Base-by-base conservation (phyloP, 2,329 filamentous ascomycete species). In the Aspergillus chevalieri region DNA sequence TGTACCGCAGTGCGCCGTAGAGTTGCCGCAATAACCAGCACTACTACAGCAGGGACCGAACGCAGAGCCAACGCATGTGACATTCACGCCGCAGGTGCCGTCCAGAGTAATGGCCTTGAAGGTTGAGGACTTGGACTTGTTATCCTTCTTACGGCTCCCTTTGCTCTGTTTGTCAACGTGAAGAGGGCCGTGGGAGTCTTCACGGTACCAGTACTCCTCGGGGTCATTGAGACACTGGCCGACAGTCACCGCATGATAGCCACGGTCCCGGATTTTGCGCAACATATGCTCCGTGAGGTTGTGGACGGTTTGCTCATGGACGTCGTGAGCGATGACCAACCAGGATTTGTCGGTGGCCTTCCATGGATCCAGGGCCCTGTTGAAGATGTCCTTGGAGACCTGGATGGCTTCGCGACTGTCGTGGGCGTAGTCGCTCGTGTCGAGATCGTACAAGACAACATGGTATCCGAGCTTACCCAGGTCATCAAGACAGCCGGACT, bases 391-490 rank as follows among this genome's bases (percentile, higher is more conserved):
- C 46, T 73, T 73, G 7, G 69, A 72, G 7, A 50, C 50, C 28
- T 73, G 68, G 30, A 73, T 71, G 14, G 59, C 48, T 6, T 60
- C 53, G 0, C 69, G 69, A 21, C 59, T 61, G 44, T 70, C 68
- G 34, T 72, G 66, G 44, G 65, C 66, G 54, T 70, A 77, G 55
- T 78, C 75, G 19, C 68, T 63, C 4, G 74, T 77, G 57, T 78
- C 75, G 19, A 76, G 65, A 48, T 76, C 69, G 43, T 71, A 73
- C 30, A 70, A 58, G 46, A 75, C 67, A 44, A 78, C 66, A 57
- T 79, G 76, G 53, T 79, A 79, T 0, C 75, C 76, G 28, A 78
- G 61, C 3, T 64, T 58, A 15, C 63, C 66, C 61, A 79, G 64
- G 43, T 74, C 73, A 21, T 62, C 59, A 42, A 72, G 63, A 49